Evolutionary conservation across 352 stramenopile species (phyloP).

Genomic region (Phytopythium boreale): DNA sequence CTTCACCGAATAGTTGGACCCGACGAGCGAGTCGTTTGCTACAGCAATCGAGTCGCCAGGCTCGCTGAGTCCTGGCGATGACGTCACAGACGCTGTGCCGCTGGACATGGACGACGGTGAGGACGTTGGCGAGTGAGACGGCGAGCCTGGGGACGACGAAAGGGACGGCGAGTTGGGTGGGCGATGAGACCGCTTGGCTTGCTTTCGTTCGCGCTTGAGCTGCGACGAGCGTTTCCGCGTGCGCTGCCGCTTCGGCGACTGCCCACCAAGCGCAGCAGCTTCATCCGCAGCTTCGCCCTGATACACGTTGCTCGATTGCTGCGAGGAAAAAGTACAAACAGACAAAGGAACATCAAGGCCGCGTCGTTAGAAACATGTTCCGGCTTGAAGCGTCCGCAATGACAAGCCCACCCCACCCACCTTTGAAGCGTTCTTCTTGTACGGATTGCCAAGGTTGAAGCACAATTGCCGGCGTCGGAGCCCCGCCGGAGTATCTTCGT

Average conservation of each 20-base stretch:
- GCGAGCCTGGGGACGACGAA: conserved; percentile 64
- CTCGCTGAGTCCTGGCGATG: conserved; percentile 62
- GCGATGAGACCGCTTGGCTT: conserved; percentile 64
- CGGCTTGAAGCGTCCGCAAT: not conserved
- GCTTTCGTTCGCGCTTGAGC: conserved; percentile 74
- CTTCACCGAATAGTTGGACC: conserved; percentile 78
- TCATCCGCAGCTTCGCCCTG: conserved; percentile 84
- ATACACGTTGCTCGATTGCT: conserved; percentile 78
- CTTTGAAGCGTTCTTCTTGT: conserved; percentile 89
- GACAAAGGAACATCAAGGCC: not conserved
- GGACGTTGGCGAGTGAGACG: conserved; percentile 59
- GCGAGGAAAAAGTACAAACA: not conserved
- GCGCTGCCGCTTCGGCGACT: conserved; percentile 77
- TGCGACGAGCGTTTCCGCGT: conserved; percentile 85
- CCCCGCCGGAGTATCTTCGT: conserved; percentile 78
- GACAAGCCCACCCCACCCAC: conserved; percentile 13
- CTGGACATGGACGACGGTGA: conserved; percentile 53
- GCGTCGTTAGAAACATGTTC: not conserved
- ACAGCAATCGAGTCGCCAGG: conserved; percentile 55
- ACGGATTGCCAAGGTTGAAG: conserved; percentile 86
- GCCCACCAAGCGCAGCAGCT: conserved; percentile 67
- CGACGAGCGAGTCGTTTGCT: conserved; percentile 36
- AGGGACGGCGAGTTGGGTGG: conserved; percentile 67
- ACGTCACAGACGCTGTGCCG: conserved; percentile 47
- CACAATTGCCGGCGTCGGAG: conserved; percentile 72